Evolutionary conservation across 2,329 filamentous ascomycete genomes (phyloP), one percentile per base, ranked within the genome.

Genomic region (Hypoxylon sp.): DNA sequence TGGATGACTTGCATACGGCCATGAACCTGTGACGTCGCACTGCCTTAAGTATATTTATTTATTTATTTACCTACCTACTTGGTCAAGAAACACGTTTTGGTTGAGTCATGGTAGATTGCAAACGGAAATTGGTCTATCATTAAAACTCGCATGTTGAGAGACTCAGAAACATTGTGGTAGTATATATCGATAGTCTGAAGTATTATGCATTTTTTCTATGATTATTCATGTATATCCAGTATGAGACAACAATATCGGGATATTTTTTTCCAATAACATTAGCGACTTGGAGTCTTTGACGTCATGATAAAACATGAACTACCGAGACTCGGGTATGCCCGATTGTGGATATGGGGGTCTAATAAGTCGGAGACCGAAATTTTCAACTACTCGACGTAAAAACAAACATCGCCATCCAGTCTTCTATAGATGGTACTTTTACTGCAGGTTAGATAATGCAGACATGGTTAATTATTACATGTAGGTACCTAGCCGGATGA

Each of bases 1-100:
- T 60, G 19, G 57, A 69, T 71, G 68, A 67, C 68, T 66, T 67
- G 65, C 65, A 67, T 67, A 43, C 53, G 41, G 34, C 19, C 25
- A 28, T 67, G 30, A 32, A 56, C 59, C 55, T 52, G 59, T 60
- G 50, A 57, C 56, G 62, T 60, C 52, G 68, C 65, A 68, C 65
- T 53, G 50, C 49, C 60, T 58, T 45, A 43, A 59, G 51, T 60
- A 49, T 61, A 53, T 60, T 51, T 14, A 9, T 43, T 41, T 38
- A 38, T 55, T 34, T 56, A 53, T 60, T 51, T 14, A 10, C 19
- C 17, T 38, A 17, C 43, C 23, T 56, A 55, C 41, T 34, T 51
- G 58, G 30, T 45, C 53, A 50, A 19, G 34, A 34, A 51, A 50
- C 13, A 48, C 32, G 28, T 30, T 30, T 51, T 25, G 43, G 50